Base-by-base conservation (phyloP, 352 stramenopile species). In the Globisporangium recalcitrans region DNA sequence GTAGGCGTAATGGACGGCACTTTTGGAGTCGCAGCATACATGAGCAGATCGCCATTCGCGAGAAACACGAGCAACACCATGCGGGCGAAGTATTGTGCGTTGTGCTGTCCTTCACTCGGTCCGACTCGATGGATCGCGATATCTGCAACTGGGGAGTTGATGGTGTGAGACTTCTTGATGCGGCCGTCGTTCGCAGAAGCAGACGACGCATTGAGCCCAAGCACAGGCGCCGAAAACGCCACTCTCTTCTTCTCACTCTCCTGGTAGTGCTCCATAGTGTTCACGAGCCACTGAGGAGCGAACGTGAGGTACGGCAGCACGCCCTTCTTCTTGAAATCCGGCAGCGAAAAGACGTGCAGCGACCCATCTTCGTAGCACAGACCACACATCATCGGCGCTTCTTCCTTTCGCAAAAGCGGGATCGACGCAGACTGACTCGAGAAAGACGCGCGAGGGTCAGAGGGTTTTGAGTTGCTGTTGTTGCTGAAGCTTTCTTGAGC, bases 1-100 rank as follows among this genome's bases (percentile, higher is more conserved):
- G 11, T n/a, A 8, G 59, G 61, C 53, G 32, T 60, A 24, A 49
- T 70, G 62, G 62, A 71, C 31, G 76, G 66, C 13, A 72, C 63
- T 52, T 79, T 87, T 3, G 84, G 82, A 0, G 76, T 75, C 2
- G 84, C 80, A 2, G 77, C 70, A 58, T 95, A 95, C 73, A 90
- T 77, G 11, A 95, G 74, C 70, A 95, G 64, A 48, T 95, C 86
- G 14, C 86, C 86, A 29, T 95, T 95, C 1, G 86, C 84, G 4
- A 95, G 64, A 27, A 93, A 95, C 24, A 95, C 86, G 4, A 95
- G 67, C 55, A 95, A 64, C 16, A 93, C 84, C 84, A 95, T 93
- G 3, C 77, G 78, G 16, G 78, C 68, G 32, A 95, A 76, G 56
- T 86, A 85, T 55, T 92, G 81, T 9, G 82, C 70, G 44, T 95